Evolutionary conservation across 2,329 filamentous ascomycete genomes (phyloP).

Genomic region (Massarina eburnea): DNA sequence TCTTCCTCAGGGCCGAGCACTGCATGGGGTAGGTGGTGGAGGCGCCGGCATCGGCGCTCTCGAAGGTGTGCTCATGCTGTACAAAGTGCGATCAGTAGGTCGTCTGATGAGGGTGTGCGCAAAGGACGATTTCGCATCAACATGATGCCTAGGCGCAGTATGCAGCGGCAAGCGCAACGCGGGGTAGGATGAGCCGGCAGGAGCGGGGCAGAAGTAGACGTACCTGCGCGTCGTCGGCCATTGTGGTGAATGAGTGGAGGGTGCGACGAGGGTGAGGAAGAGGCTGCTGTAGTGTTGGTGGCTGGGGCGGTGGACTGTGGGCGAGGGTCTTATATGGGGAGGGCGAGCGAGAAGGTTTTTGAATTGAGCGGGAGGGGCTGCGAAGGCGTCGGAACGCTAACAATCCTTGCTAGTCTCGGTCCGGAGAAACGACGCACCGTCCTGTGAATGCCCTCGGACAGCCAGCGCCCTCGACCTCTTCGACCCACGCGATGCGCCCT

Average conservation of each 20-base stretch:
- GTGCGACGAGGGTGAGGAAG: slow-evolving; percentile 36
- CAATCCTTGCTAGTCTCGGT: slow-evolving; percentile 27
- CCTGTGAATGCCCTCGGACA: slow-evolving; percentile 1
- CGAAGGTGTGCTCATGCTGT: slow-evolving; percentile 72
- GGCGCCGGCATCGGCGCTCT: slow-evolving; percentile 93
- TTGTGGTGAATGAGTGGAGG: slow-evolving; percentile 53
- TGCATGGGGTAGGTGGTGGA: slow-evolving; percentile 96
- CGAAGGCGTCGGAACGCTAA: slow-evolving; percentile 8
- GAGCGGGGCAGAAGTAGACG: slow-evolving; percentile 33
- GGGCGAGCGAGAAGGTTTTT: slow-evolving; percentile 26
- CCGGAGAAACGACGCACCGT: slow-evolving; percentile 18
- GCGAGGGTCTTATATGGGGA: slow-evolving; percentile 23
- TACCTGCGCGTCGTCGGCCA: slow-evolving; percentile 70
- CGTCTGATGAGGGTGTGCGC: slow-evolving; percentile 7
- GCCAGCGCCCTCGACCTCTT: background rate
- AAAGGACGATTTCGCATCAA: background rate
- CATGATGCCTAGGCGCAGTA: slow-evolving; percentile 31
- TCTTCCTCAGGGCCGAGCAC: slow-evolving; percentile 99
- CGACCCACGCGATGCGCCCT: slow-evolving; percentile 3
- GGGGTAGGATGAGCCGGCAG: slow-evolving; percentile 37
- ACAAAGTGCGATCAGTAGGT: slow-evolving; percentile 20
- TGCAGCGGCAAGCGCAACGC: slow-evolving; percentile 37
- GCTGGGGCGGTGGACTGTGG: slow-evolving; percentile 28
- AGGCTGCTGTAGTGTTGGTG: slow-evolving; percentile 27
- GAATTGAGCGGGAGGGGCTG: slow-evolving; percentile 32